A percentile compares a stretch with the other conserved stretches of the same genome.
Evolutionary conservation across 2,329 filamentous ascomycete genomes (phyloP).

Genomic region (Calonectria naviculata): DNA sequence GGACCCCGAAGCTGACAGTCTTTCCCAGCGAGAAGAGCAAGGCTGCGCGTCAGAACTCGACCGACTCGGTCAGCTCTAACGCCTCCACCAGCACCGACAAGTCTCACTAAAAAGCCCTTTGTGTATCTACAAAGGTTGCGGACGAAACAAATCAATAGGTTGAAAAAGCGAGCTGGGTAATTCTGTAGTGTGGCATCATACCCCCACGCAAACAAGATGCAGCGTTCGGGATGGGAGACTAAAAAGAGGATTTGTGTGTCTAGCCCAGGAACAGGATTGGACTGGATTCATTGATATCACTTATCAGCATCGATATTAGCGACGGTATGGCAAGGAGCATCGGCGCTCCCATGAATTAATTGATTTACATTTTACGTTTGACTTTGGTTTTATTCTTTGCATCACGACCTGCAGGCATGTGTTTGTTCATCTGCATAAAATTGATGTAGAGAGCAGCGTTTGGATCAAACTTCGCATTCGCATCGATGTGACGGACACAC

Average conservation of each 20-base stretch:
- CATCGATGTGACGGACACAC: background rate
- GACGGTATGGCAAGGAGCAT: conserved; percentile 32
- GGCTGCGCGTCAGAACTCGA: conserved; percentile 49
- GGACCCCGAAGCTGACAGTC: conserved; percentile 26
- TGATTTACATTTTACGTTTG: conserved; percentile 21
- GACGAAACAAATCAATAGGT: background rate
- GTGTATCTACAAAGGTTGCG: background rate
- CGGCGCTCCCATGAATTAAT: conserved; percentile 39
- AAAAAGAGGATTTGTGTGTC: conserved; percentile 22
- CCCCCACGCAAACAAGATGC: background rate
- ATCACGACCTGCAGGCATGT: background rate
- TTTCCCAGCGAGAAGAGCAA: conserved; percentile 52
- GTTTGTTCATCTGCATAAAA: background rate
- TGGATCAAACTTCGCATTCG: background rate
- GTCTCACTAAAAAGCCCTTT: conserved; percentile 32
- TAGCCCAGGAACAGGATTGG: conserved; percentile 25
- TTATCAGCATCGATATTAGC: conserved; percentile 39
- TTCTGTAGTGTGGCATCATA: background rate
- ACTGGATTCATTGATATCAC: conserved; percentile 26
- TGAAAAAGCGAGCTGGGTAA: conserved; percentile 1
- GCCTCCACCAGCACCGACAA: conserved; percentile 40
- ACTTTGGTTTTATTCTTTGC: background rate
- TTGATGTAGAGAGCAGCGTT: background rate
- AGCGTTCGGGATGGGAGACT: conserved; percentile 2
- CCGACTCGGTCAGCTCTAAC: conserved; percentile 47